Base-by-base conservation (phyloP, 2,329 filamentous ascomycete genomes). In the Colletotrichum sp. region DNA sequence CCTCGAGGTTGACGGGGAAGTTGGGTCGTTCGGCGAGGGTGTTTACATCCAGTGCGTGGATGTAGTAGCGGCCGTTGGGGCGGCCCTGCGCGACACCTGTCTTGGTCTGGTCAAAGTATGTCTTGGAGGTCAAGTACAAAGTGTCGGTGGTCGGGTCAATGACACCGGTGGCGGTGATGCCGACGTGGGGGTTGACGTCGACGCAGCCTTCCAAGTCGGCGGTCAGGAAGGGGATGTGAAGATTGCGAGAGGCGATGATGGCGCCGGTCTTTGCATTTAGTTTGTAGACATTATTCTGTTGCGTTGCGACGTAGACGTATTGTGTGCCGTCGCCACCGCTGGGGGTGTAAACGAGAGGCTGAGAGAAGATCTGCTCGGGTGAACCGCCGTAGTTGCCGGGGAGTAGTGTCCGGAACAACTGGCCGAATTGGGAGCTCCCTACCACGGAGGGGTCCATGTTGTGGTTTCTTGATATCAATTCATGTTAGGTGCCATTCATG, bases 361-460 rank as follows among this genome's bases (percentile, higher is more conserved):
- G 89, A 74, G 83, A 88, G 85, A 83, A 89, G 76, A 92, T 85
- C 77, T 91, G 87, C 79, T 92, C 91, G 1, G 83, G 72, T 3
- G 82, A 83, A 18, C 85, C 86, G 48, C 86, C 85, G 80, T 91
- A 92, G 22, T 83, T 86, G 8, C 90, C 90, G 0, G 90, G 89
- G 2, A 92, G 84, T 1, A 79, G 64, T 1, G 88, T 88, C 78
- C 85, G 87, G 84, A 90, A 92, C 9, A 92, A 82, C 74, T 90
- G 88, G 25, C 87, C 89, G 77, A 92, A 93, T 66, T 89, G 86
- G 4, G 87, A 81, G 71, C 89, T 90, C 55, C 85, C 87, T 3
- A 93, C 90, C 10, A 92, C 83, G 16, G 88, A 85, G 1, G 91
- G 91, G 79, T 93, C 90, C 88, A 93, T 90, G 81, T 93, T 93